A percentile compares a stretch with the other conserved stretches of the same genome.
Conservation (phyloP, 495 filamentous ascomycete species). For the Annulohypoxylon moriforme region DNA sequence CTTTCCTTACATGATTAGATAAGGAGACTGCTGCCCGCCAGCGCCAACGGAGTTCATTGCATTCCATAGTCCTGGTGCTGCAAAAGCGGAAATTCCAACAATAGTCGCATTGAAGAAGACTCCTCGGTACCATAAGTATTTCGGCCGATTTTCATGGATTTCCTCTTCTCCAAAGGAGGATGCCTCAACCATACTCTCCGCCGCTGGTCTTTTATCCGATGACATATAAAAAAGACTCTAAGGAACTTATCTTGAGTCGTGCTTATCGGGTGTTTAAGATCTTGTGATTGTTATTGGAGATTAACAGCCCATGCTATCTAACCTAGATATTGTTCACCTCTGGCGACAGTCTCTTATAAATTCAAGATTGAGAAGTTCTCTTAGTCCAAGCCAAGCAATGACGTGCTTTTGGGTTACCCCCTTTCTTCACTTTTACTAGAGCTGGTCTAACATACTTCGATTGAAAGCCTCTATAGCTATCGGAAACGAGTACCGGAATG, state of each 20-base stretch:
- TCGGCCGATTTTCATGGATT: neutral
- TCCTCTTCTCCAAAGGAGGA: neutral
- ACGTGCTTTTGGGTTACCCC: neutral
- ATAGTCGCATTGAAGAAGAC: conserved; percentile 24
- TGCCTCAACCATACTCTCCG: neutral
- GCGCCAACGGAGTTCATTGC: conserved; percentile 25
- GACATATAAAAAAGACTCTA: neutral
- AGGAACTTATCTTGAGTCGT: neutral
- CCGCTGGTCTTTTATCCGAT: neutral
- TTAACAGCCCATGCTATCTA: no score
- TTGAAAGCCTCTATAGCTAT: neutral
- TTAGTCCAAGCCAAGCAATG: neutral
- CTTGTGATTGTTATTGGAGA: no score
- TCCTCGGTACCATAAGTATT: conserved; percentile 19
- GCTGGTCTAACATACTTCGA: neutral
- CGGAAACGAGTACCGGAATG: neutral
- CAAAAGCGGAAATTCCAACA: conserved; percentile 23
- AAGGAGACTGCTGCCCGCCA: conserved; percentile 12
- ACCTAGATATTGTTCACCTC: neutral
- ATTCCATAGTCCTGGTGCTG: conserved; percentile 24
- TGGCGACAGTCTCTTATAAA: neutral
- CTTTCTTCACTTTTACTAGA: neutral
- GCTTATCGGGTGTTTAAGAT: no score
- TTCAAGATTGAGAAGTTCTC: neutral
- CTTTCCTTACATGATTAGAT: conserved; percentile 18